Percentiles rank a stretch among this genome's conserved stretches.
These are phyloP conservation scores for Candida yuanshanica DNA, from an alignment of 805 yeast species.

Conservation along the genomic window DNA sequence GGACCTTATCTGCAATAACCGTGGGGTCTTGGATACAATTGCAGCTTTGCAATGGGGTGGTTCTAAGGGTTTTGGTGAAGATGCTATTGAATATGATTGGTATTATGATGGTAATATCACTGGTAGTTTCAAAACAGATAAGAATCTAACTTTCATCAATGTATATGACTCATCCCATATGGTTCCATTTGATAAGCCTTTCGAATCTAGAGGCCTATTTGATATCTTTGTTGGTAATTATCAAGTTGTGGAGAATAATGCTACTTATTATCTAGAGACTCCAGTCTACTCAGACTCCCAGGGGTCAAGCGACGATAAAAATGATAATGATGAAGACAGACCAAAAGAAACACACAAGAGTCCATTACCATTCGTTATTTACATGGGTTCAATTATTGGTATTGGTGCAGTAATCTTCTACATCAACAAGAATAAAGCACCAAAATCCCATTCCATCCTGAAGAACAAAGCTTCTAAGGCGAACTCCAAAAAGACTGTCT, in stretches of 20 bases:
- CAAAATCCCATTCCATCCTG: conserved; percentile 17
- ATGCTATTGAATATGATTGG: conserved; percentile 35
- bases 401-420: conserved; percentile 16
- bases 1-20: conserved; percentile 82
- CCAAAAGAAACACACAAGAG: conserved; percentile 11
- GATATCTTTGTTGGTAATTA: conserved; percentile 36
- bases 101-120: conserved; percentile 35
- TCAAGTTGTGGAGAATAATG: conserved; percentile 11
- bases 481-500: conserved; percentile 26
- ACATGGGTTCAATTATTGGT: conserved; percentile 14
- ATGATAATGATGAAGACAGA: conserved; percentile 3
- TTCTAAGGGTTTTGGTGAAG: conserved; percentile 28
- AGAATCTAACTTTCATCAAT: conserved; percentile 71
- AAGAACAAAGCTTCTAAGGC: conserved; percentile 8
- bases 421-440: conserved; percentile 13
- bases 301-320: conserved; percentile 4
- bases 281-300: conserved; percentile 16
- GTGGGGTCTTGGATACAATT: conserved; percentile 68
- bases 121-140: conserved; percentile 46
- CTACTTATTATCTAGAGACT: conserved; percentile 18
- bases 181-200: conserved; percentile 85
- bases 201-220: conserved; percentile 61
- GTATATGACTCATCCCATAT: conserved; percentile 81
- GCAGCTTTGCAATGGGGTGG: conserved; percentile 62
- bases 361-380: conserved; percentile 20